Conservation (phyloP, 768 basidiomycete genomes). For the Boletales sp. region DNA sequence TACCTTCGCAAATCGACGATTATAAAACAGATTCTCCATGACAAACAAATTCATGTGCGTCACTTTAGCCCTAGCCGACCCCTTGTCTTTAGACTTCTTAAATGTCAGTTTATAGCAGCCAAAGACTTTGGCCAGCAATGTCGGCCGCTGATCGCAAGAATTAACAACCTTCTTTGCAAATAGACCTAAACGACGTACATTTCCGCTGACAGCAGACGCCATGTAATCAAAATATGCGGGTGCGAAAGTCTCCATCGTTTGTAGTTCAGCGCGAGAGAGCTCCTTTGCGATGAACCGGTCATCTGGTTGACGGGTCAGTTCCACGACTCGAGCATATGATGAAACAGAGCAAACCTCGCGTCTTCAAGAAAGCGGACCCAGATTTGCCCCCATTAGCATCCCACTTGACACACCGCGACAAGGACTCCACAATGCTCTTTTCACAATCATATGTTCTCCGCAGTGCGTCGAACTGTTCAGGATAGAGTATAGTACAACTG, state of each 20-base stretch:
- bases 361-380: constrained; percentile 95
- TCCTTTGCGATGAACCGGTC: constrained; percentile 99
- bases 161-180: constrained; percentile 1
- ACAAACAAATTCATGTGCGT: constrained; percentile 94
- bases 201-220: constrained; percentile 85
- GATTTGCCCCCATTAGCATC: constrained; percentile 94
- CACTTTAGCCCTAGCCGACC: constrained; percentile 61
- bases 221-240: constrained; percentile 98
- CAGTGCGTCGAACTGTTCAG: constrained; percentile 94
- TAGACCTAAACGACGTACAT: constrained; percentile 46
- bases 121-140: constrained; percentile 92
- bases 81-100: constrained; percentile 70
- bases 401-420: constrained; percentile 95
- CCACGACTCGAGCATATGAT: background rate
- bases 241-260: constrained; percentile 95
- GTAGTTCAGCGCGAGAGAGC: constrained; percentile 83
- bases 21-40: constrained; percentile 98
- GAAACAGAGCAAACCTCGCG: constrained; percentile 57
- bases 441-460: constrained; percentile 92
- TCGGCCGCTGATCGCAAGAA: constrained; percentile 65
- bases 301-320: constrained; percentile 45
- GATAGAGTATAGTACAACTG: constrained; percentile 91
- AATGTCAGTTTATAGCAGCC: constrained; percentile 95
- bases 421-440: constrained; percentile 87
- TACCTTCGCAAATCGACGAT: constrained; percentile 85